Evolutionary conservation across 164 flowering plant genomes (phyloP).

Genomic region (Piper longum): DNA sequence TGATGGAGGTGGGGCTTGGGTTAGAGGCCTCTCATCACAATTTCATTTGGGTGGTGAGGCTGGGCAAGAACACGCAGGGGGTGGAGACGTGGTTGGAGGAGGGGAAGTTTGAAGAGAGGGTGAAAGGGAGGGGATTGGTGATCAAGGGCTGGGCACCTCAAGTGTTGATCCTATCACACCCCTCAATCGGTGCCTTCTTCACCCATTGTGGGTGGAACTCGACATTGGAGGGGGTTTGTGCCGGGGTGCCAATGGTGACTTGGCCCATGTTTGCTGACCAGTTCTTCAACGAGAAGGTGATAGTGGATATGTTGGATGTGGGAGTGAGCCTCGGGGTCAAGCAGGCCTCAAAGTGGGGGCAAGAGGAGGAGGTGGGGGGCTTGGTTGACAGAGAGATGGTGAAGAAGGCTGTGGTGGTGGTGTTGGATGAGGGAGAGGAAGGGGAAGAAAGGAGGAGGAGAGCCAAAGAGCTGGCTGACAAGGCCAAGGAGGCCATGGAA

Average conservation of each 20-base stretch:
- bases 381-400: slow-evolving; percentile 13
- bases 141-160: slow-evolving; percentile 72
- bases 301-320: slow-evolving; percentile 24
- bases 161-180: slow-evolving; percentile 39
- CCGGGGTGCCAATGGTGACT: slow-evolving; percentile 18
- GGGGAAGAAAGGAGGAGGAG: slow-evolving; percentile 21
- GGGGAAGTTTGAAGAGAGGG: slow-evolving; percentile 28
- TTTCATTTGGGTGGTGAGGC: slow-evolving; percentile 35
- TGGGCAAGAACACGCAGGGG: slow-evolving; percentile 8
- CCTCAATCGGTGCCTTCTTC: slow-evolving; percentile 7
- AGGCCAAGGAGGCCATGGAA: slow-evolving; percentile 27
- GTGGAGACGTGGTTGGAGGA: slow-evolving; percentile 32
- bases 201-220: too few relatives aligned
- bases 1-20: slow-evolving; percentile 35
- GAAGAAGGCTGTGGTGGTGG: slow-evolving; percentile 16
- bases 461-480: slow-evolving; percentile 23
- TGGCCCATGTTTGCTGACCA: slow-evolving; percentile 59
- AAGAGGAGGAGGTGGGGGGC: slow-evolving; percentile 17
- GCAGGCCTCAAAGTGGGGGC: slow-evolving; percentile 20
- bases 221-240: too few relatives aligned
- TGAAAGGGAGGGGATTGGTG: slow-evolving; percentile 27
- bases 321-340: slow-evolving; percentile 35
- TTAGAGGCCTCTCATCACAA: slow-evolving; percentile 33
- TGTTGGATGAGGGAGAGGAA: slow-evolving; percentile 30
- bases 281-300: slow-evolving; percentile 40